These are phyloP conservation scores for Fusarium succisae DNA, from an alignment of 2,329 filamentous ascomycete genomes.

Conservation along the genomic window DNA sequence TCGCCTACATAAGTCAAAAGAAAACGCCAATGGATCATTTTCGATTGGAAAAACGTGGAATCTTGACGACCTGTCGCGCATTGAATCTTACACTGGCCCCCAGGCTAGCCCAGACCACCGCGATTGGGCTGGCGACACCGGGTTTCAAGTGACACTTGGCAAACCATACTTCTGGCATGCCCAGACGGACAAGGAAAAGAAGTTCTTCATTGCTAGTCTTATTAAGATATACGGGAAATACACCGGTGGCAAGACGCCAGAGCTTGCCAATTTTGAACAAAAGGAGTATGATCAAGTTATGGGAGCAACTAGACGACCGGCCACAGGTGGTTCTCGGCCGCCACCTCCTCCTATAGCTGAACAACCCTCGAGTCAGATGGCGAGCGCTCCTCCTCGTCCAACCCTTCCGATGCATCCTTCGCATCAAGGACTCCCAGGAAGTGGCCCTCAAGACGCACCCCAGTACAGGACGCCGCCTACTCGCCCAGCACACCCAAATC, in stretches of 20 bases:
- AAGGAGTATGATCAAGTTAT: constrained; percentile 80
- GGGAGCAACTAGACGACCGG: constrained; percentile 61
- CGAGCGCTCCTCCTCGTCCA: constrained; percentile 30
- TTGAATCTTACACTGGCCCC: constrained; percentile 81
- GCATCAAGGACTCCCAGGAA: constrained; percentile 21
- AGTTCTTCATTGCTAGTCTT: constrained; percentile 96
- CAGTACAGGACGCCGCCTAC: constrained; percentile 44
- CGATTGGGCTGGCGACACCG: constrained; percentile 83
- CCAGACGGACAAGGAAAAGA: constrained; percentile 93
- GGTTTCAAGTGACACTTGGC: constrained; percentile 87
- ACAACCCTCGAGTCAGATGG: constrained; percentile 27
- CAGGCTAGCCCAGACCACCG: constrained; percentile 66
- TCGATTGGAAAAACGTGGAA: constrained; percentile 99
- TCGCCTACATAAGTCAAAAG: constrained; percentile 94
- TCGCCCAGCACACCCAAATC: constrained; percentile 52
- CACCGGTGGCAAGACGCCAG: constrained; percentile 83
- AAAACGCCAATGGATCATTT: constrained; percentile 92
- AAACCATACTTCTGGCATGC: constrained; percentile 99
- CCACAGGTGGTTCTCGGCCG: constrained; percentile 32
- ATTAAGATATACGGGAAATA: constrained; percentile 98
- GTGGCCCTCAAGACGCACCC: constrained; percentile 37
- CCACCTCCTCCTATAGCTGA: constrained; percentile 44
- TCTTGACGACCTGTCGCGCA: constrained; percentile 84
- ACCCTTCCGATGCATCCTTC: constrained; percentile 24
- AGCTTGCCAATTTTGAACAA: constrained; percentile 83